Evolutionary conservation across 768 basidiomycete genomes (phyloP), one percentile per base, ranked within the genome.

Genomic region (Tulasnella sp.): DNA sequence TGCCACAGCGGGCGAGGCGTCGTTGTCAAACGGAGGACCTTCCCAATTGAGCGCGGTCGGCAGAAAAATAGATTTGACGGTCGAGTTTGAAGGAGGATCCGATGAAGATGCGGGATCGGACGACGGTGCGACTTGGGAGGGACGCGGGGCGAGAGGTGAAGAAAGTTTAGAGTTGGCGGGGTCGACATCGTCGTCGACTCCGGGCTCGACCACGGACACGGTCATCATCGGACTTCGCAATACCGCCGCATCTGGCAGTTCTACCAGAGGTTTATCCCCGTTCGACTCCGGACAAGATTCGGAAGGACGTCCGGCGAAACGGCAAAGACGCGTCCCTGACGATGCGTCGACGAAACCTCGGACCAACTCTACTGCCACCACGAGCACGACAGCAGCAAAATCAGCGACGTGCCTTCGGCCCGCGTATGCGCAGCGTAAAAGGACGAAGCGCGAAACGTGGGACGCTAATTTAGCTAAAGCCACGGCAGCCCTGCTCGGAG

Each of bases 41-140:
- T 67, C 66, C 36, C 37, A 39, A 26, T 42, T 39, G 29, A 39
- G 5, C 42, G 9, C 52, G n/a, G 52, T 59, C 52, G 52, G 52
- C 22, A 26, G 22, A 34, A 6, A 65, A 36, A 16, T 19, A 29
- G 35, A 40, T 35, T 35, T 40, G 17, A 32, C 76, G 12, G 76
- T 86, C 29, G 73, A 80, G 44, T 78, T 87, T 62, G 62, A 64
- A 35, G 64, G 22, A 9, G 47, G 32, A 35, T 69, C 67, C 40
- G 67, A 69, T 22, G 82, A 84, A 1, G 34, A 76, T 34, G 82
- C 80, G 66, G 78, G 66, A 62, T 81, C 78, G 5, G 80, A 79
- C 5, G 84, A 84, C 75, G 79, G 80, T 68, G 73, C 76, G 5
- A 71, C 78, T 75, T 63, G n/a, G 22, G 41, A 44, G 32, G 19